Evolutionary conservation across 148 eudicot genomes (phyloP).

Genomic region (Chenopodium album): DNA sequence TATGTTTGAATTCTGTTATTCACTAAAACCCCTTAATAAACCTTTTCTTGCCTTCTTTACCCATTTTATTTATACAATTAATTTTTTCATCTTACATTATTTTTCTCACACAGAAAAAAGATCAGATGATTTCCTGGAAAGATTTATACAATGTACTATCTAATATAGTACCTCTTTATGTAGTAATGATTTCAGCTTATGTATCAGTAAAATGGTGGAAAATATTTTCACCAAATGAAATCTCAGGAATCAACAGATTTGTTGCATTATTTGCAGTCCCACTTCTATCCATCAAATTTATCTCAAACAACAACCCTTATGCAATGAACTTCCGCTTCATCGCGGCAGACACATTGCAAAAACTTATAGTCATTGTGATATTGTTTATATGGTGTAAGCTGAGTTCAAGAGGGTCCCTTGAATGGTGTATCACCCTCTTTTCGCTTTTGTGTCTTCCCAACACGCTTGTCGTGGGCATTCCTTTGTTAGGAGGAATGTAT

Average conservation of each 20-base stretch:
- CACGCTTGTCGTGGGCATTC: neutral
- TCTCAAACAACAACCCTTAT: slow-evolving; percentile 1
- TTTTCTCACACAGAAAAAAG: neutral
- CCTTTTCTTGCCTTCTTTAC: neutral
- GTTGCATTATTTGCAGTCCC: no score
- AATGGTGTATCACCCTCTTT: slow-evolving; percentile 6
- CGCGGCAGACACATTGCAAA: neutral
- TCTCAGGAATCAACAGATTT: no score
- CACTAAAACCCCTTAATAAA: neutral
- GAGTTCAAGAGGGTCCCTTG: slow-evolving; percentile 1
- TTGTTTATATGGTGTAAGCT: neutral
- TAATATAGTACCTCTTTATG: neutral
- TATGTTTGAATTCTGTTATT: no score
- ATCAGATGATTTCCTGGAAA: neutral
- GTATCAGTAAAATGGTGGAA: no score
- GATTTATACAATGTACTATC: neutral
- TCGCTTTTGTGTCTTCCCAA: neutral
- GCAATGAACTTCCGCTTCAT: neutral
- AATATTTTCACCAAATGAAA: no score
- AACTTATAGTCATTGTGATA: neutral
- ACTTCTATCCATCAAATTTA: neutral
- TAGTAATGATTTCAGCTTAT: no score
- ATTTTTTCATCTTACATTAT: neutral
- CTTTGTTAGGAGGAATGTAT: slow-evolving; percentile 3
- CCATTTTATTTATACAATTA: neutral